Base-by-base conservation (phyloP, 1,139 yeast genomes). In the Yamadazyma buinensis region DNA sequence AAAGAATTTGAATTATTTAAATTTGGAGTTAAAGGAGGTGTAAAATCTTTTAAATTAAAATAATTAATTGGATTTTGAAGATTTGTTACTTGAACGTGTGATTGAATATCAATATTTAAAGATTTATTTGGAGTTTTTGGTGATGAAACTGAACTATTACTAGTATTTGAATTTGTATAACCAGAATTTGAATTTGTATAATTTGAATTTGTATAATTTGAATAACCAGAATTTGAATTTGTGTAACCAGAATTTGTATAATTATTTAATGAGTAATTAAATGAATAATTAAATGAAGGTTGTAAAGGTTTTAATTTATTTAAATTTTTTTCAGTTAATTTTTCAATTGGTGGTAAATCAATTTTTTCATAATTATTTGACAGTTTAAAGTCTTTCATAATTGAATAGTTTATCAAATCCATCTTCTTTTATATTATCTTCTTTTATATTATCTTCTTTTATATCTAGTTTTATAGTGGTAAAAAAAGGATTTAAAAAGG, bases 381-480 rank as follows among this genome's bases (percentile, higher is more conserved):
- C 22, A 30, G n/a, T 33, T 27, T 7, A 39, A 34, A 26, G 42
- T 34, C 32, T 14, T 45, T 42, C 66, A 61, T 61, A 26, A 63
- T 61, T 15, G 67, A 61, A 39, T 63, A 62, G 35, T 59, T 46
- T 45, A 61, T 51, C 42, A 63, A 54, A 31, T 46, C 50, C 31
- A 29, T 29, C 9, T 10, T 27, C 11, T n/a, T 15, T 12, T 25
- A n/a, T n/a, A n/a, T n/a, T n/a, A n/a, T n/a, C n/a, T n/a, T n/a
- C n/a, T n/a, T n/a, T n/a, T n/a, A n/a, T n/a, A n/a, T n/a, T n/a
- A n/a, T n/a, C n/a, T n/a, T n/a, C n/a, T n/a, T n/a, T n/a, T n/a
- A n/a, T n/a, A n/a, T n/a, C n/a, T n/a, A n/a, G n/a, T n/a, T n/a
- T n/a, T n/a, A n/a, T n/a, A n/a, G n/a, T n/a, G n/a, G n/a, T n/a